phyloP scores from a whole-genome alignment of 768 basidiomycete genomes.

The Naganishia friedmannii region DNA sequence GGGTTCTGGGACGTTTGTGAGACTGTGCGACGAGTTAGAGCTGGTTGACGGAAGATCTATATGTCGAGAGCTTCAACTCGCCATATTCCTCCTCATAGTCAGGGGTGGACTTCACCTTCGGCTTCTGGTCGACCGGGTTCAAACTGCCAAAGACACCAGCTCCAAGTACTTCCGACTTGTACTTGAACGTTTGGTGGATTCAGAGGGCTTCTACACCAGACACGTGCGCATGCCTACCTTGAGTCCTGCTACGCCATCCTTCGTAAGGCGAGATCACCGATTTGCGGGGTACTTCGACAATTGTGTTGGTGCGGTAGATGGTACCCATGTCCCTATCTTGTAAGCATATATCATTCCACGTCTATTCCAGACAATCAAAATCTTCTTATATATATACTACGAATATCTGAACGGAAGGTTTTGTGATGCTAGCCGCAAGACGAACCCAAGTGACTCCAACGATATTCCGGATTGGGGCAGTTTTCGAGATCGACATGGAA shows the following conservation, averaged over 20 bases:
- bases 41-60: too few species aligned
- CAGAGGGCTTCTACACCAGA: neutral
- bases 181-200: neutral
- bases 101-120: neutral
- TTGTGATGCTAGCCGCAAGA: too few species aligned
- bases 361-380: too few species aligned
- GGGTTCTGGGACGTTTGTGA: too few species aligned
- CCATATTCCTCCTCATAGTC: neutral
- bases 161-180: neutral
- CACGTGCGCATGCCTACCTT: neutral
- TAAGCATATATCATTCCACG: neutral
- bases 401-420: too few species aligned
- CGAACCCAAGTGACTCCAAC: too few species aligned
- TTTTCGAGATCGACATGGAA: neutral
- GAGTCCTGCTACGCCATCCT: neutral
- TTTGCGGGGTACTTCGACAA: neutral
- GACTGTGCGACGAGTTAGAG: too few species aligned
- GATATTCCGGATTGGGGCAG: neutral
- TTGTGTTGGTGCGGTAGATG: neutral
- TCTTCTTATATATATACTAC: too few species aligned
- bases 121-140: neutral
- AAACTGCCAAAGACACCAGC: neutral
- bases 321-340: neutral
- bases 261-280: neutral
- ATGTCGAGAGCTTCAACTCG: neutral